These are phyloP conservation scores for Auricularia cornea DNA, from an alignment of 768 basidiomycete genomes.

Conservation along the genomic window DNA sequence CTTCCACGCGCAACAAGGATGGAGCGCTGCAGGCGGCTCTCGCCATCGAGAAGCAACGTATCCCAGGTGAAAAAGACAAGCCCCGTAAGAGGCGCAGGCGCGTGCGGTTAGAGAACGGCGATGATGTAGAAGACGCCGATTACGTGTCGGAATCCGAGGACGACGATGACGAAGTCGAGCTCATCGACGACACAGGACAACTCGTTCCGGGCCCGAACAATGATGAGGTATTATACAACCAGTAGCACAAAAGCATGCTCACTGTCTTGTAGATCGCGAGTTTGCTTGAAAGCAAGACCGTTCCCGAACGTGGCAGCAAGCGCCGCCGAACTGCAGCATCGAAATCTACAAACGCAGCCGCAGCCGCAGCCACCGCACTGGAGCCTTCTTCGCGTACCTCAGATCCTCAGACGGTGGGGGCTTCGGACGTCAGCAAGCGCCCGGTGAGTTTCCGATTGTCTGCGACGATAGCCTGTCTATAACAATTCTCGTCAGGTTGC, in stretches of 20 bases:
- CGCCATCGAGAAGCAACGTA: neutral
- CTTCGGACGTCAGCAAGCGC: neutral
- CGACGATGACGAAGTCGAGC: neutral
- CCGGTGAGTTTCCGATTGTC: neutral
- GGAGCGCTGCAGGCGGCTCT: neutral
- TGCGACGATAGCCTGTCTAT: neutral
- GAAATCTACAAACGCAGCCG: no score
- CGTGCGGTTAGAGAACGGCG: no score
- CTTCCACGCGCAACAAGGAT: neutral
- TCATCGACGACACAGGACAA: neutral
- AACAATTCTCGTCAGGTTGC: no score
- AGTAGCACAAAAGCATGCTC: no score
- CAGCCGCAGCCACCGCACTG: no score
- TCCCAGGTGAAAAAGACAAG: neutral
- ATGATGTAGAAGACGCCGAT: neutral
- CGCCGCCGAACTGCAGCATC: no score
- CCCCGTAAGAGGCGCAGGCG: neutral
- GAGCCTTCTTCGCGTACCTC: no score
- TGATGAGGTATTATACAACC: neutral
- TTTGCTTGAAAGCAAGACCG: no score
- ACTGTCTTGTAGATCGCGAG: no score
- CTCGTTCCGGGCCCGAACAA: no score
- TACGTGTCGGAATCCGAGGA: neutral
- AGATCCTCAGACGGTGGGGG: no score
- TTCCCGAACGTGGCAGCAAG: no score